Evolutionary conservation across 2,329 filamentous ascomycete species (phyloP), one percentile per base, ranked within the genome.

Genomic region (Calonectria pseudoturangicola): DNA sequence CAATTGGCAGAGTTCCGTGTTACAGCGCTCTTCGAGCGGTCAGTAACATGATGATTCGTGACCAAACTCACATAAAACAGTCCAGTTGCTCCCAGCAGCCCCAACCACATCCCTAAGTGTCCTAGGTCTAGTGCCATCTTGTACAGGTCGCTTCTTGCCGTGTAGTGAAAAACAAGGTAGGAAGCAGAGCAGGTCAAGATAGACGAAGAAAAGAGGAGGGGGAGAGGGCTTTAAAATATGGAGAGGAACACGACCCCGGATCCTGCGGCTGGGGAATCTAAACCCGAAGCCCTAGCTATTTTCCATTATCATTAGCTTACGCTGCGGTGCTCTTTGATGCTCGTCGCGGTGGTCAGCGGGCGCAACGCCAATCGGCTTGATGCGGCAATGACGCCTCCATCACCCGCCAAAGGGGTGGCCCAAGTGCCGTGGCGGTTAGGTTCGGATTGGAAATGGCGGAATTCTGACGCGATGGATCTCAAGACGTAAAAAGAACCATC

Each of bases 31-130:
- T 30, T 21, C 25, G 28, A 39, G 18, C 16, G 16, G n/a, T 33
- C 47, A 21, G 36, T 18, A 30, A 25, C 21, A 48, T 9, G 16
- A 25, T 21, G 2, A n/a, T 9, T 36, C 12, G 10, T 36, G 33
- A 36, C 33, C 33, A 2, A 30, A 83, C 86, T 81, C 79, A 89
- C 87, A 72, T 87, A 89, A 67, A 86, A 51, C 9, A 82, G 66
- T 18, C 80, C 83, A 50, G 79, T 82, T 25, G 81, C 81, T 21
- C 82, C 80, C 43, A 86, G 63, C 28, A 86, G 48, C 56, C 82
- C 85, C 60, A 87, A 78, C 82, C 86, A 88, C 63, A 84, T 75
- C 75, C 82, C 81, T 56, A 87, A 65, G 66, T 87, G 86, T 72
- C 79, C 77, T 39, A 81, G 47, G 67, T 81, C 72, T 48, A 82